Conservation (phyloP, 1,284 basidiomycete species). For the Heterobasidion parviporum region DNA sequence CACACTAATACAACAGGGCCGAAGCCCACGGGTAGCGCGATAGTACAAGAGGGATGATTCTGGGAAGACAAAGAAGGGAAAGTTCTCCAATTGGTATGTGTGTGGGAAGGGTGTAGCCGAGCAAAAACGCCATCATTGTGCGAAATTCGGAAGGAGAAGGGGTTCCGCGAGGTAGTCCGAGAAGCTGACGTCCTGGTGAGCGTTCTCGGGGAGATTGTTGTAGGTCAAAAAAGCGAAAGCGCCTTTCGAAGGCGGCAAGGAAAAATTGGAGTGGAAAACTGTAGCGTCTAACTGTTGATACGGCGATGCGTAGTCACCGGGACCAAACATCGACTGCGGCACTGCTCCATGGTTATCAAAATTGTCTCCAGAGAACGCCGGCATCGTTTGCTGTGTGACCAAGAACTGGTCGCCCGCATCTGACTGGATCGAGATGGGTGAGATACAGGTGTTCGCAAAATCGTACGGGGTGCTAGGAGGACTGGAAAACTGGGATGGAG, state of each 20-base stretch:
- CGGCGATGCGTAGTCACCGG: not conserved
- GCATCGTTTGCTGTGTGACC: not conserved
- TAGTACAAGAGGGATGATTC: not conserved
- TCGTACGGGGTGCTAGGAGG: constrained; percentile 21
- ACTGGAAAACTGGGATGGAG: constrained; percentile 22
- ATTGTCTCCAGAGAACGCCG: not conserved
- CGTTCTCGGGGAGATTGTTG: not conserved
- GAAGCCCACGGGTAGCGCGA: not conserved
- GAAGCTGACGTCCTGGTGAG: constrained; percentile 2
- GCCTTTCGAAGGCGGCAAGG: constrained; percentile 1
- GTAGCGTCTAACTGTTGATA: not conserved
- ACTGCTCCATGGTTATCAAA: not conserved
- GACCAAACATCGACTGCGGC: not conserved
- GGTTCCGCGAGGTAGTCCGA: constrained; percentile 2
- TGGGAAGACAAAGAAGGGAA: not conserved
- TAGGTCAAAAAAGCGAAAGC: not conserved
- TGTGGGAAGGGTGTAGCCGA: too few species aligned
- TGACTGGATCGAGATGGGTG: not conserved
- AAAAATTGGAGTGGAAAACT: not conserved
- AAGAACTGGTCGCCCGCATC: not conserved
- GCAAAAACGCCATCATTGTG: not conserved
- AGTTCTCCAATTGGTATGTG: too few species aligned
- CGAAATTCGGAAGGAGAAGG: not conserved
- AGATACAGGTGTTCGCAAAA: constrained; percentile 6
- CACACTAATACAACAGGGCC: not conserved